A percentile compares a stretch with the other conserved stretches of the same genome.
Conservation (phyloP, 176 grass and related monocot species). For the Juncus inflexus region DNA sequence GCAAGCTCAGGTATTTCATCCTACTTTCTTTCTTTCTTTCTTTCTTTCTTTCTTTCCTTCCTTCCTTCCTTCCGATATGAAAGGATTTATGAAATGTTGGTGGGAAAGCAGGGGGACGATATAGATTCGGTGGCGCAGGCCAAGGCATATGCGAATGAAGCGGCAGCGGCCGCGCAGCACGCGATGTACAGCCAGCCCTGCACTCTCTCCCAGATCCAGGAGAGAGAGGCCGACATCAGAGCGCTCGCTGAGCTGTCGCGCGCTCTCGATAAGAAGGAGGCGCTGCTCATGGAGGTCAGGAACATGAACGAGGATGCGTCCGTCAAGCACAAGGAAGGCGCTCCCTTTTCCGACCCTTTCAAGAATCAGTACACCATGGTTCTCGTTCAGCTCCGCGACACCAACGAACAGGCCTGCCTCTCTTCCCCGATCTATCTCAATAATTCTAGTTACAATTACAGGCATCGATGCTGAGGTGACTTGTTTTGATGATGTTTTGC, state of each 20-base stretch:
- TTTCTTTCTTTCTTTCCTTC: too few species aligned
- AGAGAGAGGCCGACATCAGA: slow-evolving; percentile 97
- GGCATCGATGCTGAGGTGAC: neutral
- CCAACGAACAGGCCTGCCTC: slow-evolving; percentile 75
- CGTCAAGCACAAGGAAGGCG: slow-evolving; percentile 75
- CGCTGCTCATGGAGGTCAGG: slow-evolving; percentile 83
- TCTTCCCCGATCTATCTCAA: neutral
- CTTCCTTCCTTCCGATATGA: neutral
- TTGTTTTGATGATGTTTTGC: neutral
- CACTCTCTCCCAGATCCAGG: slow-evolving; percentile 86
- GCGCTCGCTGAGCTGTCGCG: slow-evolving; percentile 94
- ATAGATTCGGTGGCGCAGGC: slow-evolving; percentile 78
- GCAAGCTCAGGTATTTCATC: slow-evolving; percentile 50
- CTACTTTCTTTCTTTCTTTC: too few species aligned
- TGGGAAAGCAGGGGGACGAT: slow-evolving; percentile 46
- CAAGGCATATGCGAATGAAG: slow-evolving; percentile 71
- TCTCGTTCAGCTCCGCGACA: slow-evolving; percentile 89
- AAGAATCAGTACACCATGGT: slow-evolving; percentile 87
- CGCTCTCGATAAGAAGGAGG: slow-evolving; percentile 69
- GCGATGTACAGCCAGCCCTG: slow-evolving; percentile 84
- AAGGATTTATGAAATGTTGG: too few species aligned
- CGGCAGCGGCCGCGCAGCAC: slow-evolving; percentile 60
- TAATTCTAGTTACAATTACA: slow-evolving; percentile 11
- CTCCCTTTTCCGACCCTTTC: slow-evolving; percentile 76
- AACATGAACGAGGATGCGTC: slow-evolving; percentile 98